Conservation (phyloP, 2,329 filamentous ascomycete genomes). For the Claviceps sorghi region DNA sequence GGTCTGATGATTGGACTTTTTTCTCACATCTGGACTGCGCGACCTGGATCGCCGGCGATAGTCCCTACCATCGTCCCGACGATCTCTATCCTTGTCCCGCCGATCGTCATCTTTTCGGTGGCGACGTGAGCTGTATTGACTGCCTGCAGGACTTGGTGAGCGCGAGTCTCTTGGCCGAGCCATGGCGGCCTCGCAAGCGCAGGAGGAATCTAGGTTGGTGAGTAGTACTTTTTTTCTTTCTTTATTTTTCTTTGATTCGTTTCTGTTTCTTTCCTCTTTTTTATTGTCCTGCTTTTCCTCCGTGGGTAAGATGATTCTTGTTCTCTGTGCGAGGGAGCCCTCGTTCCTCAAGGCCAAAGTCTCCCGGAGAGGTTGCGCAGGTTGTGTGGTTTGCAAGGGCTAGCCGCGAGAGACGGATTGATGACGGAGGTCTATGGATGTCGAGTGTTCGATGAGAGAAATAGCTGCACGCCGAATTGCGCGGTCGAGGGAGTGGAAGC, state of each 20-base stretch:
- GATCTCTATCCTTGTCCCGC: constrained; percentile 37
- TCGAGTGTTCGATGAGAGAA: neutral
- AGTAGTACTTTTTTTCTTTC: constrained; percentile 21
- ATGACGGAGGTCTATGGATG: neutral
- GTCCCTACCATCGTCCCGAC: constrained; percentile 34
- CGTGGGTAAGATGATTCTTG: neutral
- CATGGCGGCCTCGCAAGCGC: constrained; percentile 34
- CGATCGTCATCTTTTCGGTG: constrained; percentile 47
- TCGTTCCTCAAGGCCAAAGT: neutral
- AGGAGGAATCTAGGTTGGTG: constrained; percentile 25
- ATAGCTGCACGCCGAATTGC: neutral
- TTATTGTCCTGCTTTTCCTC: neutral
- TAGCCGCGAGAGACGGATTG: neutral
- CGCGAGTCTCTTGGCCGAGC: constrained; percentile 54
- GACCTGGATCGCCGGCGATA: constrained; percentile 44
- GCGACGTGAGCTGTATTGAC: constrained; percentile 60
- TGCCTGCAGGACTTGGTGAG: constrained; percentile 92
- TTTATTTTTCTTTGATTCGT: no score
- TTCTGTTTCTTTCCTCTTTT: neutral
- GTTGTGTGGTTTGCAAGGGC: neutral
- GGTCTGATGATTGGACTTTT: constrained; percentile 6
- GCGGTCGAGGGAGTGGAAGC: neutral
- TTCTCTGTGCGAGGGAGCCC: neutral
- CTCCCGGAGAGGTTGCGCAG: neutral
- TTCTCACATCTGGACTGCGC: constrained; percentile 48